These are phyloP conservation scores for Dryadomyces quercus-mongolicae DNA, from an alignment of 2,329 filamentous ascomycete genomes.

Conservation along the genomic window DNA sequence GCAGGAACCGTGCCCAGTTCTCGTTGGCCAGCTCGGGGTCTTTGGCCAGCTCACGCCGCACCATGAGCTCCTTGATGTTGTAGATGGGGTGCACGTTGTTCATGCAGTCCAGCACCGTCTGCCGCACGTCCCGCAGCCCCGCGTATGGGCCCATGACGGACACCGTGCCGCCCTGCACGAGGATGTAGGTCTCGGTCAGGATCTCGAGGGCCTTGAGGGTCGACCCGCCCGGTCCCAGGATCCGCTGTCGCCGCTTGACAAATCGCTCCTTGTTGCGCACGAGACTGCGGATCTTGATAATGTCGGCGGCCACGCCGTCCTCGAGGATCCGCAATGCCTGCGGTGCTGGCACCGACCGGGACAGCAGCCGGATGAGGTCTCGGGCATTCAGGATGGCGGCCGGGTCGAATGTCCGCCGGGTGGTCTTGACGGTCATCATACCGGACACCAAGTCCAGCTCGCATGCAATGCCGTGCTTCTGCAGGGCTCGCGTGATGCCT, in stretches of 20 bases:
- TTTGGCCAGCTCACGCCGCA: constrained; percentile 69
- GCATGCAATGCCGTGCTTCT: constrained; percentile 80
- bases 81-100: constrained; percentile 95
- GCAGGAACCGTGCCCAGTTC: constrained; percentile 91
- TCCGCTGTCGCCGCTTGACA: constrained; percentile 84
- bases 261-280: constrained; percentile 92
- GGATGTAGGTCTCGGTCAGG: constrained; percentile 80
- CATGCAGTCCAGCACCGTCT: constrained; percentile 93
- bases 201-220: constrained; percentile 92
- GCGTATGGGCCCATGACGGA: constrained; percentile 83
- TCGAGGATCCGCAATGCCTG: constrained; percentile 92
- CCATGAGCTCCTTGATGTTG: constrained; percentile 61
- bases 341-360: constrained; percentile 81
- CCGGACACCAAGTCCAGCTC: constrained; percentile 91
- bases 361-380: constrained; percentile 85
- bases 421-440: constrained; percentile 94
- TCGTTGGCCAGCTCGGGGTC: constrained; percentile 74
- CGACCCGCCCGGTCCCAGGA: constrained; percentile 80
- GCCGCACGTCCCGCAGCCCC: constrained; percentile 80
- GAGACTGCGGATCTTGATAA: constrained; percentile 88
- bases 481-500: constrained; percentile 72
- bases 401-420: constrained; percentile 81
- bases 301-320: constrained; percentile 67
- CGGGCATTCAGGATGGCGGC: constrained; percentile 87
- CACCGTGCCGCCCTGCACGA: constrained; percentile 95